A percentile compares a stretch with the other conserved stretches of the same genome.
Conservation (phyloP, 2,329 filamentous ascomycete genomes). For the Coniochaeta sp. region DNA sequence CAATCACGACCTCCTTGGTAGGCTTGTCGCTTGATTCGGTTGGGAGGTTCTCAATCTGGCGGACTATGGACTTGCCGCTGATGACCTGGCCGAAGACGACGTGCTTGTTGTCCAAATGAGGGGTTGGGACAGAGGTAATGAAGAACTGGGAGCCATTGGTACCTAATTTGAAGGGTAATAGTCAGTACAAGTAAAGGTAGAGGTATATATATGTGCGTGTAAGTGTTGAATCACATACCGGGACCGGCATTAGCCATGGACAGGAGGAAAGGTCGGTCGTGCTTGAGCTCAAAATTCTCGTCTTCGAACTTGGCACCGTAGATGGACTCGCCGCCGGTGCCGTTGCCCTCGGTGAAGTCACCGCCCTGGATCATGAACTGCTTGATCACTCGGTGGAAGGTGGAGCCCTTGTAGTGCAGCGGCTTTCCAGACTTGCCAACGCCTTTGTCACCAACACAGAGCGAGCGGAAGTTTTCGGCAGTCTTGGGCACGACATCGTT, state of each 20-base stretch:
- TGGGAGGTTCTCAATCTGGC: constrained; percentile 78
- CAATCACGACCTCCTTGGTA: constrained; percentile 61
- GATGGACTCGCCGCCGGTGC: constrained; percentile 93
- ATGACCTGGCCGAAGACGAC: constrained; percentile 95
- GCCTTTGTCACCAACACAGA: constrained; percentile 95
- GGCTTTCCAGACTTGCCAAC: constrained; percentile 72
- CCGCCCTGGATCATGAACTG: constrained; percentile 98
- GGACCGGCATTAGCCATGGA: constrained; percentile 98
- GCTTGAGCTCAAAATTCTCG: constrained; percentile 89
- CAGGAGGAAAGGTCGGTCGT: constrained; percentile 86
- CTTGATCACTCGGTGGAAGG: constrained; percentile 96
- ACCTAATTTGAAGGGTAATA: constrained; percentile 33
- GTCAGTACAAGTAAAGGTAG: background rate
- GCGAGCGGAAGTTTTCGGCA: constrained; percentile 88
- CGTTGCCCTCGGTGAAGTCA: constrained; percentile 92
- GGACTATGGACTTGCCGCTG: constrained; percentile 83
- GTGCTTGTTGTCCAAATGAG: constrained; percentile 92
- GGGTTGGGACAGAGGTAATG: constrained; percentile 90
- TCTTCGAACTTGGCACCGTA: constrained; percentile 97
- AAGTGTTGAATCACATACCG: constrained; percentile 42
- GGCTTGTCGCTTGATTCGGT: constrained; percentile 76
- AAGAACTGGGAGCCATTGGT: constrained; percentile 99
- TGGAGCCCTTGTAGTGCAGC: constrained; percentile 86
- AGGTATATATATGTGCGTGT: background rate
- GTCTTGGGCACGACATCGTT: constrained; percentile 80